A percentile compares a stretch with the other conserved stretches of the same genome.
Evolutionary conservation across 495 filamentous ascomycete species (phyloP).

Genomic region (Aspergillus sclerotiicarbonarius): DNA sequence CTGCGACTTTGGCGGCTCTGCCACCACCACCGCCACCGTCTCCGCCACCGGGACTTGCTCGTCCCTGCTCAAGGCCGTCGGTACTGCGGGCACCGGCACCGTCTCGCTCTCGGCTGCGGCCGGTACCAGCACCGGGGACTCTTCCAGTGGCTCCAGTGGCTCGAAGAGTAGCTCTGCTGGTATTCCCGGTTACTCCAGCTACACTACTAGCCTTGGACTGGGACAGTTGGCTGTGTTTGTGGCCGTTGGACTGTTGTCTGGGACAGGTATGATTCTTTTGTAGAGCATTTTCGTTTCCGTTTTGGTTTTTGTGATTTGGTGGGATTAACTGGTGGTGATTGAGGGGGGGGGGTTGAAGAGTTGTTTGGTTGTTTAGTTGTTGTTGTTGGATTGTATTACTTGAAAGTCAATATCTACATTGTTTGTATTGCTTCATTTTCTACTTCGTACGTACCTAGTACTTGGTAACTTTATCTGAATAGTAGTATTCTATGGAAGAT

Average conservation of each 20-base stretch:
- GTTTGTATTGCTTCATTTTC: no score
- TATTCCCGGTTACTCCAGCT: conserved; percentile 14
- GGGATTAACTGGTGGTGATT: not conserved
- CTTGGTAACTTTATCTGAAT: no score
- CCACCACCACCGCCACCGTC: conserved; percentile 46
- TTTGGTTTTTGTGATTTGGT: not conserved
- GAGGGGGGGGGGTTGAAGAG: not conserved
- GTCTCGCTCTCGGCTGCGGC: conserved; percentile 50
- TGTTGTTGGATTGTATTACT: no score
- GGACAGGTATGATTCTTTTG: conserved; percentile 68
- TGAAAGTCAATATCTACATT: no score
- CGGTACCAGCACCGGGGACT: conserved; percentile 18
- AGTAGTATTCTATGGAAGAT: no score
- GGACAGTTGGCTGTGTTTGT: conserved; percentile 63
- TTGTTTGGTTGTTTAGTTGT: no score
- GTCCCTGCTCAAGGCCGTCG: conserved; percentile 56
- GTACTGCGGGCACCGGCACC: conserved; percentile 58
- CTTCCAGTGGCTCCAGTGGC: conserved; percentile 13
- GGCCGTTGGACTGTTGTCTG: conserved; percentile 62
- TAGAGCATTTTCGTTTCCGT: conserved; percentile 32
- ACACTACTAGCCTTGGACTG: conserved; percentile 55
- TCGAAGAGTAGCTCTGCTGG: conserved; percentile 6
- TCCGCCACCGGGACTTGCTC: conserved; percentile 51
- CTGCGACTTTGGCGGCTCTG: conserved; percentile 77
- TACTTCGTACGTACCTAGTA: no score